Conservation (phyloP, 768 basidiomycete genomes). For the Myochromella boudieri region DNA sequence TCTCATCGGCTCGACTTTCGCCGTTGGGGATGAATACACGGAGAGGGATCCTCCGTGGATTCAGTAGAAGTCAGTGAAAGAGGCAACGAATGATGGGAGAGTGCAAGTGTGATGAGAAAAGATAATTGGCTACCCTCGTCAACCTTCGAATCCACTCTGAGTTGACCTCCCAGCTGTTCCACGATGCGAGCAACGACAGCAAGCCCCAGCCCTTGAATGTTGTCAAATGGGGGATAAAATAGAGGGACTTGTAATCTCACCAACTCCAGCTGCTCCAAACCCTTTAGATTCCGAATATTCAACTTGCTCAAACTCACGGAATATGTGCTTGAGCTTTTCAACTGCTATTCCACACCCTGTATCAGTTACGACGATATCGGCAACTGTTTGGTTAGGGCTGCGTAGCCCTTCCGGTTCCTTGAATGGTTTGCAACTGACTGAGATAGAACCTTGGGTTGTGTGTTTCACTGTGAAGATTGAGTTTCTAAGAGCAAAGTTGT, state of each 20-base stretch:
- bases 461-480: constrained; percentile 57
- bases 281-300: constrained; percentile 47
- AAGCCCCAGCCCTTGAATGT: constrained; percentile 58
- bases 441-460: constrained; percentile 60
- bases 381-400: constrained; percentile 44
- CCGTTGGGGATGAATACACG: constrained; percentile 25
- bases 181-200: constrained; percentile 83
- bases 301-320: constrained; percentile 79
- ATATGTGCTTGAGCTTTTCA: constrained; percentile 70
- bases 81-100: constrained; percentile 23
- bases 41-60: constrained; percentile 19
- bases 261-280: constrained; percentile 43
- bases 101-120: constrained; percentile 63
- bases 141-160: constrained; percentile 74
- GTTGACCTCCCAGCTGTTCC: constrained; percentile 74
- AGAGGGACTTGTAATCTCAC: constrained; percentile 22
- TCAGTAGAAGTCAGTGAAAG: constrained; percentile 14
- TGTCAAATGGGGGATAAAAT: constrained; percentile 23
- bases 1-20: constrained; percentile 26
- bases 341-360: constrained; percentile 71
- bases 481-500: constrained; percentile 1
- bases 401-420: constrained; percentile 52
- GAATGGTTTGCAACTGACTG: constrained; percentile 53
- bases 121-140: constrained; percentile 71
- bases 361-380: constrained; percentile 72